Evolutionary conservation across 2,329 filamentous ascomycete genomes (phyloP).

Genomic region (Fusarium metavorans): DNA sequence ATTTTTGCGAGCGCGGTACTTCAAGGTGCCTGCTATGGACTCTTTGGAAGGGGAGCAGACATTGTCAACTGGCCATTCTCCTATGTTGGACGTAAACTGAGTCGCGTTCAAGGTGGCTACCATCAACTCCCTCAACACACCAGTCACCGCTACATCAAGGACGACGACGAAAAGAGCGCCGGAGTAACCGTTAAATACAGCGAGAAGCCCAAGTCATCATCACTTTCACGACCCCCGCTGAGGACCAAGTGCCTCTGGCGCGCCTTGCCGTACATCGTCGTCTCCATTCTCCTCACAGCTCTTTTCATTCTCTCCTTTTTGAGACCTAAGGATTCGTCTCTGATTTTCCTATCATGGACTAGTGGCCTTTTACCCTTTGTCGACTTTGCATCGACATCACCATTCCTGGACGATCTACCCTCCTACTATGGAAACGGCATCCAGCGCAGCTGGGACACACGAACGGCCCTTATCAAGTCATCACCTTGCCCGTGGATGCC

Average conservation of each 20-base stretch:
- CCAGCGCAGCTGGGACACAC: conserved; percentile 42
- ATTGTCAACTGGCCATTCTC: conserved; percentile 45
- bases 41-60: conserved; percentile 46
- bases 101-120: conserved; percentile 10
- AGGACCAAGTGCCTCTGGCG: conserved; percentile 9
- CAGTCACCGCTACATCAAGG: conserved; percentile 7
- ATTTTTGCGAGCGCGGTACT: conserved; percentile 41
- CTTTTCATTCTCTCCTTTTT: conserved; percentile 42
- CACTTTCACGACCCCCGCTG: not conserved
- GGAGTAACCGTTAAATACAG: conserved; percentile 19
- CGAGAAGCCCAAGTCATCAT: conserved; percentile 15
- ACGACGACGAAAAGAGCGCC: conserved; percentile 1
- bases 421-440: conserved; percentile 44
- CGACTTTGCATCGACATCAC: conserved; percentile 49
- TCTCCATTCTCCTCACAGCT: conserved; percentile 41
- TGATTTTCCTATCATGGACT: conserved; percentile 53
- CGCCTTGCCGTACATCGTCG: conserved; percentile 34
- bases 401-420: conserved; percentile 43
- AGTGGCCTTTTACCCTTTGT: conserved; percentile 49
- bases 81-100: conserved; percentile 19
- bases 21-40: conserved; percentile 42
- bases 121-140: conserved; percentile 22
- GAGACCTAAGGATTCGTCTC: conserved; percentile 48
- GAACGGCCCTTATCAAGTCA: conserved; percentile 43
- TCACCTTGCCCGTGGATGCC: conserved; percentile 42